Evolutionary conservation across 805 yeast genomes (phyloP).

Genomic region (Candida railenensis): DNA sequence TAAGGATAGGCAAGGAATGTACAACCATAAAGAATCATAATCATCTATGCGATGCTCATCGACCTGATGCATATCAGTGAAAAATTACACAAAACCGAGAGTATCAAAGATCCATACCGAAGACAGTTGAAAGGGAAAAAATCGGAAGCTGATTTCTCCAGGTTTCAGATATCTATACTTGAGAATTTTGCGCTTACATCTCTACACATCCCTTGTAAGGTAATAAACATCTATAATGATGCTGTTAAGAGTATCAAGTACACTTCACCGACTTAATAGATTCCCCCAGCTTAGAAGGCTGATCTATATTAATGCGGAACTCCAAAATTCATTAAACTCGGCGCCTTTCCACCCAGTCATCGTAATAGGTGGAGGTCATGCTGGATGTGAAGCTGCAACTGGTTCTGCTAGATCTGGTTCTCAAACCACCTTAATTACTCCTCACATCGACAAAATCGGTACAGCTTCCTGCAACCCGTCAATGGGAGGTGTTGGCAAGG

Average conservation of each 20-base stretch:
- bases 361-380: conserved; percentile 97
- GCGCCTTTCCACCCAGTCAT: conserved; percentile 59
- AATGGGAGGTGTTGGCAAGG: conserved; percentile 98
- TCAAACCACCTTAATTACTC: conserved; percentile 71
- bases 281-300: conserved; percentile 7
- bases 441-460: conserved; percentile 72
- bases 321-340: conserved; percentile 24
- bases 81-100: conserved; percentile 1
- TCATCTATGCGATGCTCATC: conserved; percentile 2
- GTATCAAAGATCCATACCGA: too few species aligned
- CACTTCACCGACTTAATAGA: too few species aligned
- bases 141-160: too few species aligned
- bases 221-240: too few species aligned
- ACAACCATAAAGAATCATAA: neutral
- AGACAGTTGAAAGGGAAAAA: too few species aligned
- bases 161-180: too few species aligned
- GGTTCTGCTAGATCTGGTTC: conserved; percentile 88
- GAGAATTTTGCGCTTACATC: too few species aligned
- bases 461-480: conserved; percentile 97
- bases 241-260: too few species aligned
- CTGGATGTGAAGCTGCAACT: conserved; percentile 96
- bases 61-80: neutral
- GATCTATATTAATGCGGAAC: conserved; percentile 35
- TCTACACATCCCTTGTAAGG: too few species aligned
- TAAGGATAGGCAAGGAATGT: neutral